Percentiles rank a stretch among this genome's conserved stretches.
phyloP scores from a whole-genome alignment of 1,284 basidiomycete species.

The Marasmius sp. region DNA sequence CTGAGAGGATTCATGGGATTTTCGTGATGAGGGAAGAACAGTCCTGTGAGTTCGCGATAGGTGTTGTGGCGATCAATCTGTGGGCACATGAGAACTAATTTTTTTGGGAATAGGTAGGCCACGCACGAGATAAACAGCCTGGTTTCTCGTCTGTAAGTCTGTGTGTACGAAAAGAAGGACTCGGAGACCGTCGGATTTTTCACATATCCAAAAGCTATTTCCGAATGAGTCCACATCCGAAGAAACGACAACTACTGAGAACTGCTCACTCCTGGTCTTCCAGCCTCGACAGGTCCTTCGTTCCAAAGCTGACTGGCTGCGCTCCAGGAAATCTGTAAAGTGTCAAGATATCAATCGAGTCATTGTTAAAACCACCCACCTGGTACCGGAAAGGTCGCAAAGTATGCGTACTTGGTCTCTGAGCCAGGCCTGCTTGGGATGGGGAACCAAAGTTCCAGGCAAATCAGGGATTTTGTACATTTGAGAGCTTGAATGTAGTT shows the following conservation, averaged over 20 bases:
- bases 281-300: slow-evolving; percentile 69
- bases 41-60: slow-evolving; percentile 72
- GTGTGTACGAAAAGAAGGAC: slow-evolving; percentile 87
- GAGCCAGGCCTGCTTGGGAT: not conserved
- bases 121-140: slow-evolving; percentile 82
- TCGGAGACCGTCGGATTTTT: slow-evolving; percentile 98
- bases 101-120: not conserved
- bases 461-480: slow-evolving; percentile 1
- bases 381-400: not conserved
- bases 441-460: not conserved
- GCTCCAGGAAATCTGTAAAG: slow-evolving; percentile 82
- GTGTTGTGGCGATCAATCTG: slow-evolving; percentile 95
- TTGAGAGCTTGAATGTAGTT: not conserved
- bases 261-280: slow-evolving; percentile 80
- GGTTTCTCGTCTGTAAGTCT: slow-evolving; percentile 58
- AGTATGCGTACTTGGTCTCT: not conserved
- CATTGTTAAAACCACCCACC: not conserved
- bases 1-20: slow-evolving; percentile 62
- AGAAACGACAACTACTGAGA: slow-evolving; percentile 4
- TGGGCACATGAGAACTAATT: not conserved
- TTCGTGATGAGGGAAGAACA: slow-evolving; percentile 90
- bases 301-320: slow-evolving; percentile 88
- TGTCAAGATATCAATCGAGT: not conserved
- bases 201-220: slow-evolving; percentile 95
- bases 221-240: slow-evolving; percentile 3